Conservation (phyloP, 352 stramenopile species). For the Phytophthora cajani region DNA sequence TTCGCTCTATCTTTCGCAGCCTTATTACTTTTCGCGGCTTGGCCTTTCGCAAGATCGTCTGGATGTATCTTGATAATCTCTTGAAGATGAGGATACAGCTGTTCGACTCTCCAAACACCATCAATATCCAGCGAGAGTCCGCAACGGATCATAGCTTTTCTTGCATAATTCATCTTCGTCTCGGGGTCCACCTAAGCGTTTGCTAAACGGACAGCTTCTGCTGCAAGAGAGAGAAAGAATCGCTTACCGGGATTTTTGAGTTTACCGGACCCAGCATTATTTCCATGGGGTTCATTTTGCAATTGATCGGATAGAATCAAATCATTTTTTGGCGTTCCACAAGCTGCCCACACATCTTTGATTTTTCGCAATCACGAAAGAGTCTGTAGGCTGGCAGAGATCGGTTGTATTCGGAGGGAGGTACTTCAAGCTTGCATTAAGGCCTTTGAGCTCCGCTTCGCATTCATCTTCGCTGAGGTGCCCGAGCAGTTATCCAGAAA, state of each 20-base stretch:
- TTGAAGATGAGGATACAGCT: not conserved
- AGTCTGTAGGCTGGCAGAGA: not conserved
- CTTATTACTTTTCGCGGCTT: no score
- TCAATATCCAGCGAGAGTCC: not conserved
- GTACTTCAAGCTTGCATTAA: not conserved
- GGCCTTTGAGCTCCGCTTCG: not conserved
- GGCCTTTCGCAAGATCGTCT: not conserved
- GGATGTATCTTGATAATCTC: not conserved
- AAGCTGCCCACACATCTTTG: not conserved
- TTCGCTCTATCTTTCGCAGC: no score
- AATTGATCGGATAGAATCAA: not conserved
- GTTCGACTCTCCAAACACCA: not conserved
- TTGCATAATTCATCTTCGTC: not conserved
- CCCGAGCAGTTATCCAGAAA: not conserved
- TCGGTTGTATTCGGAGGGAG: not conserved
- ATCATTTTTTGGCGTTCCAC: not conserved
- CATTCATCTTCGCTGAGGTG: not conserved
- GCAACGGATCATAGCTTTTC: not conserved
- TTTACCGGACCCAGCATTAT: not conserved
- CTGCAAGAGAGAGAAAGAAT: not conserved
- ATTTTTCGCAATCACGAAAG: not conserved
- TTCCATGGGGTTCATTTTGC: not conserved
- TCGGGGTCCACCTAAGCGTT: not conserved
- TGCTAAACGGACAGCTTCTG: not conserved
- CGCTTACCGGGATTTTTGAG: not conserved